Evolutionary conservation across 768 basidiomycete genomes (phyloP).

Genomic region (Lentinula sp.): DNA sequence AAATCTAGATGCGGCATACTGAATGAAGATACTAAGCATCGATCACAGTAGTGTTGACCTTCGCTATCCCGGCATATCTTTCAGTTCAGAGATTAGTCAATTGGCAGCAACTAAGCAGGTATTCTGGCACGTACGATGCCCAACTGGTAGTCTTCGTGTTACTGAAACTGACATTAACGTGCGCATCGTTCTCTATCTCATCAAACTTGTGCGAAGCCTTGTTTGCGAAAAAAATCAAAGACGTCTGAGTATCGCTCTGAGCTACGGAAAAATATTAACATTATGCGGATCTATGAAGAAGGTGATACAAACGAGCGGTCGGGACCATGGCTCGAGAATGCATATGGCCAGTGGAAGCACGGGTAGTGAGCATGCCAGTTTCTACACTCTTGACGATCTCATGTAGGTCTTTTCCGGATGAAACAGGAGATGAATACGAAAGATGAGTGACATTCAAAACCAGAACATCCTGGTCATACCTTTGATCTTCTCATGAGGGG

Average conservation of each 20-base stretch:
- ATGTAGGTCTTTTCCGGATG: constrained; percentile 44
- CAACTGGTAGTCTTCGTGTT: constrained; percentile 67
- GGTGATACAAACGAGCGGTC: constrained; percentile 43
- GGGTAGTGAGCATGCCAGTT: constrained; percentile 76
- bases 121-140: constrained; percentile 44
- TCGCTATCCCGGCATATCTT: constrained; percentile 66
- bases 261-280: constrained; percentile 22
- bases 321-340: constrained; percentile 83
- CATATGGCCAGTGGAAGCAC: constrained; percentile 55
- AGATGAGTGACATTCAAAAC: too few species aligned
- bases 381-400: constrained; percentile 55
- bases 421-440: background rate
- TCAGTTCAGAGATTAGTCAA: background rate
- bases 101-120: background rate
- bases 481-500: constrained; percentile 60
- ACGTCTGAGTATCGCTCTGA: constrained; percentile 38
- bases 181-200: constrained; percentile 66
- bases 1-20: background rate
- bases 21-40: background rate
- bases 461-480: constrained; percentile 27
- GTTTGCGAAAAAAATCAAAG: constrained; percentile 68
- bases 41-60: constrained; percentile 22
- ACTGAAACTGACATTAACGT: constrained; percentile 79
- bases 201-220: constrained; percentile 68
- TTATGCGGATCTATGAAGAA: background rate